These are phyloP conservation scores for Nitzschia palea DNA, from an alignment of 108 stramenopile genomes.

Conservation along the genomic window DNA sequence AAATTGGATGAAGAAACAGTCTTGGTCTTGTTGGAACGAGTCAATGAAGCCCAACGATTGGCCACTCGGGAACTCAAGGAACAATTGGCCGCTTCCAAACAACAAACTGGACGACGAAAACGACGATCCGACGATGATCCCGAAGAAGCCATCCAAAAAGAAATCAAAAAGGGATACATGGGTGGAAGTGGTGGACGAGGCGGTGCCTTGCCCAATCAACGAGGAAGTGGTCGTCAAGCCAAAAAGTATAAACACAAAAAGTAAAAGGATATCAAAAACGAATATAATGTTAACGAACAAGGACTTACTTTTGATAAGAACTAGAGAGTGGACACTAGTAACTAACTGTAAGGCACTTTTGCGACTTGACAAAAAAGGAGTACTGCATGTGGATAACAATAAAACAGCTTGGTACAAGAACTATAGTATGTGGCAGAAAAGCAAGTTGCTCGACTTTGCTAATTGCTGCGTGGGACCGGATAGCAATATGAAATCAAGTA, in stretches of 20 bases:
- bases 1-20: constrained; percentile 90
- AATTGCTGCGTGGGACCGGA: too few species aligned
- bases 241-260: constrained; percentile 23
- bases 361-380: too few species aligned
- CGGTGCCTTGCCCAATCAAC: constrained; percentile 57
- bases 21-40: constrained; percentile 91
- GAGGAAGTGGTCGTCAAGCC: constrained; percentile 38
- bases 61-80: constrained; percentile 90
- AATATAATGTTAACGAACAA: too few species aligned
- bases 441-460: too few species aligned
- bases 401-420: too few species aligned
- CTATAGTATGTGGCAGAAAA: too few species aligned
- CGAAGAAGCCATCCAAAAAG: constrained; percentile 50
- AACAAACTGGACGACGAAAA: constrained; percentile 41
- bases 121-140: constrained; percentile 43
- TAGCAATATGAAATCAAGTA: too few species aligned
- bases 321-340: too few species aligned
- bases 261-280: not conserved
- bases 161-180: constrained; percentile 63
- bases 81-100: constrained; percentile 58
- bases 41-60: constrained; percentile 95
- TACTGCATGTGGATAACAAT: too few species aligned
- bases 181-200: constrained; percentile 65
- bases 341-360: too few species aligned
- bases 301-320: too few species aligned